Conservation (phyloP, 768 basidiomycete genomes). For the Gloeopeniophorella convolvens region DNA sequence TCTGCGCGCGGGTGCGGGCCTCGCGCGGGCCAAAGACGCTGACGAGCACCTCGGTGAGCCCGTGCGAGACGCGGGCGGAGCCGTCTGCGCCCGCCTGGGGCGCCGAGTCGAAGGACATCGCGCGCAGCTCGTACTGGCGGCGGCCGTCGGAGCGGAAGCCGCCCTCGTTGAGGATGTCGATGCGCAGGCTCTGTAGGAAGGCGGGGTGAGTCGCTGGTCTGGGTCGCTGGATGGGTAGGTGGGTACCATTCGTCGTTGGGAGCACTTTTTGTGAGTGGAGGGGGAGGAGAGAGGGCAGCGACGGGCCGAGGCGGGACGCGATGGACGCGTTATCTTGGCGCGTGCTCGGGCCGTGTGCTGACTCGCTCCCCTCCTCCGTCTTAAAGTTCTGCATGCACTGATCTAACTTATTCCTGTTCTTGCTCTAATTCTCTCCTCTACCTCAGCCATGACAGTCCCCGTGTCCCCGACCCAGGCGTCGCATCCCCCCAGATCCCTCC, state of each 20-base stretch:
- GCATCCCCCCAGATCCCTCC: constrained; percentile 45
- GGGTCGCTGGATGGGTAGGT: not conserved
- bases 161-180: constrained; percentile 79
- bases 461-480: constrained; percentile 4
- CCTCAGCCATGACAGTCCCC: no score
- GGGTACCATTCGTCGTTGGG: constrained; percentile 7
- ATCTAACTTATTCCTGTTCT: not conserved
- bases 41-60: constrained; percentile 82
- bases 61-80: constrained; percentile 76
- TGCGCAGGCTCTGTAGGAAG: constrained; percentile 41
- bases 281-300: no score
- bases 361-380: not conserved
- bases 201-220: not conserved
- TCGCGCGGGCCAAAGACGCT: constrained; percentile 93
- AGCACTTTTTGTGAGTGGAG: no score
- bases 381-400: not conserved
- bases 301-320: no score
- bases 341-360: not conserved
- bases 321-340: no score
- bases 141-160: constrained; percentile 90
- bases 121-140: constrained; percentile 86
- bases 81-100: constrained; percentile 79
- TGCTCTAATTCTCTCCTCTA: not conserved
- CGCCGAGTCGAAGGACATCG: constrained; percentile 70
- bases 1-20: constrained; percentile 71